Evolutionary conservation across 805 yeast genomes (phyloP), one percentile per base, ranked within the genome.

Genomic region (Metschnikowia rubicola): DNA sequence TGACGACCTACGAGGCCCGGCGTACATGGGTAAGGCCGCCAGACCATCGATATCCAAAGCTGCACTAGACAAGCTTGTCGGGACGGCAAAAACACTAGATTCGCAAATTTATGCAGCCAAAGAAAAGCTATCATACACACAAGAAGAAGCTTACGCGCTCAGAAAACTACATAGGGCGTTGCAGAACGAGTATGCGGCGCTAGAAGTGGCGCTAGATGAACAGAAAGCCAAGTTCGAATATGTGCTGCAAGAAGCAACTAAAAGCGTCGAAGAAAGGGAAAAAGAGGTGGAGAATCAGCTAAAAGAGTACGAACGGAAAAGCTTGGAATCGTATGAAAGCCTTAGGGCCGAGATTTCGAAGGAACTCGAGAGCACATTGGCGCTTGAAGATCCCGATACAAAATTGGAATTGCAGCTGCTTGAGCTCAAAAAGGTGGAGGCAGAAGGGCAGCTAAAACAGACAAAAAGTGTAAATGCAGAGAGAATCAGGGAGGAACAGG

Each of bases 311-410:
- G 54, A 61, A 26, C 61, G 64, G 17, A 53, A 56, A 31, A 56
- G 62, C 13, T 57, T 52, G 33, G 60, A 57, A 41, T 66, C 65
- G 35, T 68, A 50, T 48, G 60, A 65, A 30, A 68, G 66, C 34
- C 48, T 67, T 34, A 58, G 62, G 30, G 67, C 64, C 50, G 70
- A 72, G 41, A 51, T 71, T 33, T 59, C 63, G n/a, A 52, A 63
- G 21, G 71, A 69, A 43, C 51, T 74, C 4, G 54, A 61, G 13
- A 47, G 53, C 3, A 69, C 36, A 31, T 11, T 26, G 17, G 10
- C 12, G 9, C 12, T 10, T 10, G 53, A 46, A 26, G 47, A 43
- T 11, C 29, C 39, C 7, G 50, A 41, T 33, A 36, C 36, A 6
- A 33, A 37, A 17, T 32, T 34, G 8, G 43, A 37, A 26, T 15